Evolutionary conservation across 148 eudicot genomes (phyloP), one percentile per base, ranked within the genome.

Genomic region (Silene conica): DNA sequence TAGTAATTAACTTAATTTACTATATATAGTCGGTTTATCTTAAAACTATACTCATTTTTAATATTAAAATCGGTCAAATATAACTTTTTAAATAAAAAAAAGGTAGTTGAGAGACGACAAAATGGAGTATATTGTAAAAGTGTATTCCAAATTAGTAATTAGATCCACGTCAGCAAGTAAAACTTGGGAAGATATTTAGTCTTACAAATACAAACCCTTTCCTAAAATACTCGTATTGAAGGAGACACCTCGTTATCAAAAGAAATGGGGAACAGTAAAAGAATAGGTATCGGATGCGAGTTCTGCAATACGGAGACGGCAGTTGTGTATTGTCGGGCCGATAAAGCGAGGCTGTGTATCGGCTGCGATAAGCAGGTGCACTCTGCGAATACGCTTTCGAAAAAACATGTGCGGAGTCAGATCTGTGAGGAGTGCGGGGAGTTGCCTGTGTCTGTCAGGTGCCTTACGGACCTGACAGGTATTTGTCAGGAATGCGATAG

Each of bases 301-400:
- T 90, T 60, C 77, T 95, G 99, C 85, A 81, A 83, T 63, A 74
- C 80, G 2, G 80, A 85, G 22, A n/a, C 67, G 0, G 94, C 93
- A 0, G 79, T 86, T 0, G 45, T 95, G 28, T 92, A 85, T 82
- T 95, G 99, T 85, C 76, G 85, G 20, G 96, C 97, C 1, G 99
- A 95, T 84, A 74, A 79, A 0, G 99, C 97, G 0, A 90, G 84
- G 81, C 94, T 95, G 15, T 95, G 99, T 66, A 23, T 92, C 11
- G 16, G 67, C 9, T 95, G 99, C 76, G 99, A 95, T 85, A 87
- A 80, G 7, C 90, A 82, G 63, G 99, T 95, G 11, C 97, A 95
- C 88, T 82, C 96, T 2, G 99, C 99, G 48, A 95, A 95, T 80
- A 83, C 94, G 1, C 87, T 95, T 21, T 87, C 97, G 0, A 72